phyloP scores from a whole-genome alignment of 2,329 filamentous ascomycete species.

The Metarhizium anisopliae region DNA sequence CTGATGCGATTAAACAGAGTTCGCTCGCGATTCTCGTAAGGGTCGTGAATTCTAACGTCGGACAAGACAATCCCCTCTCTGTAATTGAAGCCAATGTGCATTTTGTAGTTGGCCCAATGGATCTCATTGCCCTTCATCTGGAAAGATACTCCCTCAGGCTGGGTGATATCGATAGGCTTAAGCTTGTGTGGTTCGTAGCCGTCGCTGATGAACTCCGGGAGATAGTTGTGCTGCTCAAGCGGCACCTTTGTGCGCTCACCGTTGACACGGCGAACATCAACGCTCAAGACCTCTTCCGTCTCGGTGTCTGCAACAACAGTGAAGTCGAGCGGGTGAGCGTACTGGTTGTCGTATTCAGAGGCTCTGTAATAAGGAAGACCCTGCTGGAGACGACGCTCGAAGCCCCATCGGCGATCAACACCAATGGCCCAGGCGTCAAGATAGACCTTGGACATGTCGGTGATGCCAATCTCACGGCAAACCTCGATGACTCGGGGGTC shows the following conservation, averaged over 20 bases:
- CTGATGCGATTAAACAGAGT: constrained; percentile 60
- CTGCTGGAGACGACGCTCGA: constrained; percentile 63
- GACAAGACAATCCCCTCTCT: constrained; percentile 64
- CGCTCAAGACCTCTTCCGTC: constrained; percentile 37
- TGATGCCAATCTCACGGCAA: constrained; percentile 65
- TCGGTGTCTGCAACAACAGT: constrained; percentile 35
- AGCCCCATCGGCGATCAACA: constrained; percentile 71
- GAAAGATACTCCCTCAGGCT: constrained; percentile 32
- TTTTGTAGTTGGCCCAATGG: constrained; percentile 57
- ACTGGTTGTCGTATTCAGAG: constrained; percentile 57
- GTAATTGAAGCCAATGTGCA: constrained; percentile 65
- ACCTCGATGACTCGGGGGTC: constrained; percentile 70
- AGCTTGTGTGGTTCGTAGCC: constrained; percentile 25
- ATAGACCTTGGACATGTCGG: constrained; percentile 77
- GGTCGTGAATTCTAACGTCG: constrained; percentile 56
- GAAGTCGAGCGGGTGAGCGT: constrained; percentile 47
- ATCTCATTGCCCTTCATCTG: constrained; percentile 39
- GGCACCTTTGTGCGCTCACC: constrained; percentile 38
- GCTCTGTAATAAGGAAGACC: constrained; percentile 75
- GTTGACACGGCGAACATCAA: constrained; percentile 32
- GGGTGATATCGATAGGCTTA: constrained; percentile 29
- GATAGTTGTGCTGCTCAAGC: constrained; percentile 28
- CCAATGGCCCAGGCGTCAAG: constrained; percentile 83
- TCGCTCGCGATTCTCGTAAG: constrained; percentile 29
- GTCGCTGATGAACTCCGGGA: constrained; percentile 24